Evolutionary conservation across 306 rosid species (phyloP).

Genomic region (Rubus parviflorus): DNA sequence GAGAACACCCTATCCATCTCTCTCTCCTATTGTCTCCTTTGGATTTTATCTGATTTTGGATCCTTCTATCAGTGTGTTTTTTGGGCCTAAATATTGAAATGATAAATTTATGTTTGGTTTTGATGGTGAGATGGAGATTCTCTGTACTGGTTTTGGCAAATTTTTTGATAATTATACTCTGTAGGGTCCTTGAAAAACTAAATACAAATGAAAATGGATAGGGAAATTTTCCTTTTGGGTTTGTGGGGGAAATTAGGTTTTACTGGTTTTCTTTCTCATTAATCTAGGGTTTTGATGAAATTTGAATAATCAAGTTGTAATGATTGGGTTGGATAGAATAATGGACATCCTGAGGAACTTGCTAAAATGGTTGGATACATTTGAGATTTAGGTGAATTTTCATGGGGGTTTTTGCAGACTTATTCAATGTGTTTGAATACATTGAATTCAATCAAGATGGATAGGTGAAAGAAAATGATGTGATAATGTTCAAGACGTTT

Average conservation of each 20-base stretch:
- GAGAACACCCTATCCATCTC: constrained; percentile 82
- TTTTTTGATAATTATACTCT: neutral
- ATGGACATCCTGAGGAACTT: neutral
- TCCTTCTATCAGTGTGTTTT: neutral
- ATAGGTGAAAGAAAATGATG: neutral
- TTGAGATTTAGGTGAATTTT: neutral
- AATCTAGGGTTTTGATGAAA: neutral
- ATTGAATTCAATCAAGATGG: neutral
- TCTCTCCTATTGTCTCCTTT: constrained; percentile 15
- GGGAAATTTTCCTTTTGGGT: neutral
- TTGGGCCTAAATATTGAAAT: neutral
- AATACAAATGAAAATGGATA: neutral
- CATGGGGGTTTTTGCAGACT: neutral
- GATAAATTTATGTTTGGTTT: neutral
- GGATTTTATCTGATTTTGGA: constrained; percentile 17
- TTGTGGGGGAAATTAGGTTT: too few species aligned
- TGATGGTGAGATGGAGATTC: neutral
- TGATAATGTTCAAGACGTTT: neutral
- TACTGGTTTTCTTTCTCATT: neutral
- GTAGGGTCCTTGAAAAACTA: neutral
- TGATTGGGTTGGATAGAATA: neutral
- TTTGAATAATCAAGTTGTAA: neutral
- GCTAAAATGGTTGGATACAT: neutral
- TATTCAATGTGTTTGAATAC: neutral
- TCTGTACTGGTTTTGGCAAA: neutral